Base-by-base conservation (phyloP, 2,329 filamentous ascomycete species). In the Passalora sequoiae region DNA sequence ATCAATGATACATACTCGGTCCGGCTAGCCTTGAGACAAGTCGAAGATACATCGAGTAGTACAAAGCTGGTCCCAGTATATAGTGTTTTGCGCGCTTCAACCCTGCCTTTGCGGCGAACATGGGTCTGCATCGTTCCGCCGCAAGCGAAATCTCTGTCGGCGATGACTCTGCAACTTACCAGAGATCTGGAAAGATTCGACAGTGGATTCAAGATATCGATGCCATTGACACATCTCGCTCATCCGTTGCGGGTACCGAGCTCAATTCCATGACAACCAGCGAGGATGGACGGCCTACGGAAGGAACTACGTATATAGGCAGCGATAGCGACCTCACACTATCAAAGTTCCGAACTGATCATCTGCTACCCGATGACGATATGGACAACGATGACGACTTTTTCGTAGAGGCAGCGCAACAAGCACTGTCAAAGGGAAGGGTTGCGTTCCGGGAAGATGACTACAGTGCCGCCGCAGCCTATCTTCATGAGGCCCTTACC, bases 401-500 rank as follows among this genome's bases (percentile, higher is more conserved):
- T 13, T 47, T 58, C 12, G 47, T 49, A 12, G 59, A 62, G 32
- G 49, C 60, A 20, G 58, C 57, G 9, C 54, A 56, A 46, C 47
- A 56, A 32, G 59, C 60, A n/a, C 40, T 60, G 28, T 51, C 54
- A 6, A 58, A 54, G 6, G 60, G 57, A 15, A 50, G 43, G 12
- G 40, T 45, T 40, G 52, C 58, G 16, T 61, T 60, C 49, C 49
- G 55, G 4, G 42, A 43, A 9, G 38, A 40, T 32, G 43, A 57
- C 30, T 62, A 54, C 52, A 33, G 42, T 8, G 53, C 55, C 16
- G 57, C 60, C 19, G 41, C 53, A 19, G 53, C 56, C 37, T 50
- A 60, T 21, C 53, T 62, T 7, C 51, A 51, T 32, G 58, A 60
- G 50, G 55, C 56, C 7, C 33, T 62, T 10, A 51, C 46, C 22